Evolutionary conservation across 169 alveolate species (phyloP).

Genomic region (Besnoitia besnoiti): DNA sequence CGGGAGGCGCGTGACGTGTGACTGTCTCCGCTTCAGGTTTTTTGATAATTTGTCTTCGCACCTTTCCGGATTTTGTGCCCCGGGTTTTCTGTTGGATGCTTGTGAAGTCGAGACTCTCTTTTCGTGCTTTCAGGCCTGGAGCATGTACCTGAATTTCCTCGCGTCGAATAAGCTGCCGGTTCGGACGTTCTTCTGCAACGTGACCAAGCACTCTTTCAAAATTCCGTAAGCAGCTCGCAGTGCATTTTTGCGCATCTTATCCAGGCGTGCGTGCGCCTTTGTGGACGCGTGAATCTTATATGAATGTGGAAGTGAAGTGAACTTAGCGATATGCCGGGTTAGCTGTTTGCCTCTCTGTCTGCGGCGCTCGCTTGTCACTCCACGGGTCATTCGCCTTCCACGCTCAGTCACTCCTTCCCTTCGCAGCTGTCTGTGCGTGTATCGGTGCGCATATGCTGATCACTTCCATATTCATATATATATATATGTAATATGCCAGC

Average conservation of each 20-base stretch:
- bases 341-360: not conserved
- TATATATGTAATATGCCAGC: not conserved
- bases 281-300: too few species aligned
- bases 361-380: not conserved
- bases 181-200: conserved; percentile 50
- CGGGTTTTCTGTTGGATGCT: not conserved
- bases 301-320: too few species aligned
- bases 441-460: not conserved
- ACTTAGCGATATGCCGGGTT: too few species aligned
- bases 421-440: not conserved
- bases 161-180: conserved; percentile 55
- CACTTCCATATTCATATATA: not conserved
- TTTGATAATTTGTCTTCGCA: too few species aligned
- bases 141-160: conserved; percentile 47
- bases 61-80: too few species aligned
- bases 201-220: conserved; percentile 34
- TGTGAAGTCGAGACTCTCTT: too few species aligned
- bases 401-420: not conserved
- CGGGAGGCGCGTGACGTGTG: too few species aligned
- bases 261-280: too few species aligned
- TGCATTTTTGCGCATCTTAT: too few species aligned
- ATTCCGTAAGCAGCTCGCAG: conserved; percentile 43
- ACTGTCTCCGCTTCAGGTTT: too few species aligned
- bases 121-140: conserved; percentile 43
- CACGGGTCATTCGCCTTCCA: not conserved